These are phyloP conservation scores for Gracilaria gracilis DNA, from an alignment of 23 red algal genomes.

Conservation along the genomic window DNA sequence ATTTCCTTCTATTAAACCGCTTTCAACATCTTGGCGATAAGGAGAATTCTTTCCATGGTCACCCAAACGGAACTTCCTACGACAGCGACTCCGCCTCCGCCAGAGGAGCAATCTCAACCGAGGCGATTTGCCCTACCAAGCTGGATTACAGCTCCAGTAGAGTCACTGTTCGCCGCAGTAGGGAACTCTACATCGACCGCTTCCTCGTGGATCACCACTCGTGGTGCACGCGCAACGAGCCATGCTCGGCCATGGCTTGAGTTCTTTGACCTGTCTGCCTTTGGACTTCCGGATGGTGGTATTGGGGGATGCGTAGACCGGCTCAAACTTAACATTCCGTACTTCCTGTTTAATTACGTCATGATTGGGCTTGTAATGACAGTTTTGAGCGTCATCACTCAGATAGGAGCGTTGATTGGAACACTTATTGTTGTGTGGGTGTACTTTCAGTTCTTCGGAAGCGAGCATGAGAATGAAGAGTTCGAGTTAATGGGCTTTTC, in stretches of 20 bases:
- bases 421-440: constrained; percentile 33
- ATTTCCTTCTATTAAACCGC: neutral
- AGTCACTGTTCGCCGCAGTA: constrained; percentile 21
- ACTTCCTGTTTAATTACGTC: constrained; percentile 68
- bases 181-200: constrained; percentile 4
- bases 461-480: constrained; percentile 32
- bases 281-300: constrained; percentile 47
- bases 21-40: neutral
- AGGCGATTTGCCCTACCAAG: constrained; percentile 4
- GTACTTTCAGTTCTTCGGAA: constrained; percentile 70
- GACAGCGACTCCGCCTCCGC: neutral
- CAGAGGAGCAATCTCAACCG: neutral
- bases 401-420: constrained; percentile 48
- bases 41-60: constrained; percentile 2
- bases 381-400: constrained; percentile 47
- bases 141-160: constrained; percentile 34
- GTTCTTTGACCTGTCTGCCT: constrained; percentile 69
- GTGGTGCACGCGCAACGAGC: constrained; percentile 34
- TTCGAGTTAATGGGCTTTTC: constrained; percentile 43
- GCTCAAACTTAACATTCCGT: constrained; percentile 49
- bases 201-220: constrained; percentile 39
- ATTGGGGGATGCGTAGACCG: constrained; percentile 21
- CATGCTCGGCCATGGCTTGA: constrained; percentile 65
- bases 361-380: constrained; percentile 42
- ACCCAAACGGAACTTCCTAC: neutral